Evolutionary conservation across 495 filamentous ascomycete genomes (phyloP), one percentile per base, ranked within the genome.

Genomic region (Penicillium simplicissimum): DNA sequence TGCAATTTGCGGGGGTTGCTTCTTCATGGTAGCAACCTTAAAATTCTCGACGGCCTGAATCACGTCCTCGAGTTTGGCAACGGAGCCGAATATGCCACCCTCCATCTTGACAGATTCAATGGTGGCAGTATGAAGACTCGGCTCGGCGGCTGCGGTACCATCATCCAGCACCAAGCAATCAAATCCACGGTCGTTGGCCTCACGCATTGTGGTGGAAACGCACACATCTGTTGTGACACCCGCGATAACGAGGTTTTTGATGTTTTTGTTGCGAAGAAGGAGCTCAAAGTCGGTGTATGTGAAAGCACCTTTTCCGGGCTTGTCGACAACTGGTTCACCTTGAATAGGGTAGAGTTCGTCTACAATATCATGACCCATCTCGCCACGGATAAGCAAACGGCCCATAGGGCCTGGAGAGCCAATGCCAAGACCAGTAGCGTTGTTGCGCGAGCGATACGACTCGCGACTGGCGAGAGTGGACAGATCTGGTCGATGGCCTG

Each of bases 201-300:
- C 89, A 49, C 88, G 79, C 59, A 90, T 78, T 1, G 88, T 90
- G 1, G 84, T 87, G 19, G 82, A 84, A 6, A 91, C 87, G 61
- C 87, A 90, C 25, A 87, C 85, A 68, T 90, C 88, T 1, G 88
- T 89, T 1, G 87, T 90, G 8, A 90, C 88, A 3, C 88, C 88
- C 14, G 78, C 79, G 5, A 91, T 64, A 8, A 92, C 70, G 15
- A 92, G 76, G 67, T 91, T 88, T 31, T 84, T 88, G 49, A 92
- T 74, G 0, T 86, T 88, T 48, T 79, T 82, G 55, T 83, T 80
- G n/a, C 80, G 81, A 31, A 91, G 72, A 36, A 85, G 67, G 7
- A 85, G 75, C 56, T 87, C 82, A 47, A 90, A 83, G 31, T 88
- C 85, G 0, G 88, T 90, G 59, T 89, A 76, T 14, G 81, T 73